Evolutionary conservation across 306 rosid genomes (phyloP), one percentile per base, ranked within the genome.

Genomic region (Cicer bijugum): DNA sequence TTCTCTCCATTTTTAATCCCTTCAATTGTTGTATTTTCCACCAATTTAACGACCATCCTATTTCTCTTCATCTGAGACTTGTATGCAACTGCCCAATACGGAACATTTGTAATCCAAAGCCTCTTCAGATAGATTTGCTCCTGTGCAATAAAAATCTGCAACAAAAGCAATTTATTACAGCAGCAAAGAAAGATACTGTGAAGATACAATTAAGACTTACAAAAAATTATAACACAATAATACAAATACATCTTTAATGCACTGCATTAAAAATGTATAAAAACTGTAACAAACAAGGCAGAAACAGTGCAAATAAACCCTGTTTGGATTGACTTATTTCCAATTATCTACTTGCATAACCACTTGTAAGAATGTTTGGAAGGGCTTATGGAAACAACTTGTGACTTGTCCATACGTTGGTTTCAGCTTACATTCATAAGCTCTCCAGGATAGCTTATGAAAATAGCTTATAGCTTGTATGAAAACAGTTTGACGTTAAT

Each of bases 101-200:
- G 99, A 81, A 5, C 61, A 78, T 79, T 86, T 15, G 86, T 7
- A 69, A 92, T 82, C 90, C 96, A 89, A 45, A 91, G 97, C 81
- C 91, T 88, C 87, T 77, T 95, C 40, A 81, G 33, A 81, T 85
- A 83, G 8, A 87, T 72, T 70, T 92, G 97, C 85, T 95, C 97
- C 79, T 95, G 99, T 7, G 97, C 97, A 67, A 95, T 86, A 84
- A 95, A 91, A 63, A 89, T 82, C 99, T 95, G 91, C 83, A 85
- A 81, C 58, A 73, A 75, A 51, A 45, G 28, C 69, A 23, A 64
- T 47, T 44, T 42, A 69, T 12, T 39, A 19, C 6, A 72, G 9
- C 17, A 38, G 35, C 63, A 68, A 74, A 38, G 64, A 61, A 44
- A 45, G 15, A 23, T 23, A 73, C 1, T 9, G 12, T 5, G 12